Evolutionary conservation across 352 stramenopile species (phyloP), one percentile per base, ranked within the genome.

Genomic region (Phytopythium boreale): DNA sequence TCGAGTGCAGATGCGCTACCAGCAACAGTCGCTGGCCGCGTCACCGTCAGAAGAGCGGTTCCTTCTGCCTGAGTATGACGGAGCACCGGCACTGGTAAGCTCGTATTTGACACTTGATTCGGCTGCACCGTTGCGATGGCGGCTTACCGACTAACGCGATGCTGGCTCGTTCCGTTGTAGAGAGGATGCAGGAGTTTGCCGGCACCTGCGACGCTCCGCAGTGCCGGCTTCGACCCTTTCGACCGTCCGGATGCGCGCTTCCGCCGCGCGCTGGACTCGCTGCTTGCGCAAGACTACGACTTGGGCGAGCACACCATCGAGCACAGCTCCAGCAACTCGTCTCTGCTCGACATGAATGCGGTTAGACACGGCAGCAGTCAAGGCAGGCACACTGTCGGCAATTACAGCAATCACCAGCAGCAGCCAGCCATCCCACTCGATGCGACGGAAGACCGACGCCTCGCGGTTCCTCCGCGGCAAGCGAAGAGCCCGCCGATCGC

Each of bases 231-330:
- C 15, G 56, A 61, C 19, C 24, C 39, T 0, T 53, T 61, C 26
- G 56, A 61, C 24, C 56, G 56, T 0, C 56, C 37, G 20, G 56
- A 61, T 27, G 15, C 22, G 27, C 56, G 43, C 22, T 61, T 53
- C 29, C 56, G 56, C 10, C 56, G 56, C 3, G 56, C 56, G 0
- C 5, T 61, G 37, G 43, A 61, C 15, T 53, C 56, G 39, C 39
- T 61, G 2, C 56, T 61, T 2, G 56, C 56, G 6, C 56, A 44
- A 1, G 56, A 61, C 39, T 43, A 43, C 27, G 56, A 53, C 19
- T 36, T 53, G 29, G 56, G 56, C 9, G 56, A 61, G 41, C 56
- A 41, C 37, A 52, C 37, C 5, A 53, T 61, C 26, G 17, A 27
- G 26, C 41, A 27, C 24, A 43, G 41, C 37, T 53, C 56, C 14